A percentile compares a stretch with the other conserved stretches of the same genome.
phyloP scores from a whole-genome alignment of 2,329 filamentous ascomycete species.

The Aspergillus calidoustus region DNA sequence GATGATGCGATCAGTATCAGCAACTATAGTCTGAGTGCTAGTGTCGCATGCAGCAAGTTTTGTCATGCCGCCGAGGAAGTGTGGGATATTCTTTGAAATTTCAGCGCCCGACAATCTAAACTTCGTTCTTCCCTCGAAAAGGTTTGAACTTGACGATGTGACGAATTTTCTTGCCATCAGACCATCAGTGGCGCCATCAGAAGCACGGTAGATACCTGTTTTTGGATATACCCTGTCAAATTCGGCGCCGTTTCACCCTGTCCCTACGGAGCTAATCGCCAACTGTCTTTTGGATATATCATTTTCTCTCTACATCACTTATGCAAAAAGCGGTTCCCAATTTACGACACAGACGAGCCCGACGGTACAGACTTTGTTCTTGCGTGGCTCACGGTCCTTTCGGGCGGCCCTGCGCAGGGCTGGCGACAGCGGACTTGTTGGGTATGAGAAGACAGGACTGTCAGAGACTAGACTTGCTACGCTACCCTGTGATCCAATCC shows the following conservation, averaged over 20 bases:
- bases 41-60: conserved; percentile 99
- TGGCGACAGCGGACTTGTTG: conserved; percentile 1
- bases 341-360: background rate
- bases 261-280: conserved; percentile 7
- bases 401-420: conserved; percentile 8
- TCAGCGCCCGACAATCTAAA: background rate
- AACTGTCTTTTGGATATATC: conserved; percentile 20
- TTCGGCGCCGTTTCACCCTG: conserved; percentile 11
- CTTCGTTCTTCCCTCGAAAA: conserved; percentile 14
- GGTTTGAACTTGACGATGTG: conserved; percentile 31
- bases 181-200: conserved; percentile 22
- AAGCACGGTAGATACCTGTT: conserved; percentile 16
- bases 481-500: background rate
- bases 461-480: background rate
- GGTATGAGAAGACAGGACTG: background rate
- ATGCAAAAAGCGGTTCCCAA: conserved; percentile 6
- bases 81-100: conserved; percentile 82
- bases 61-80: conserved; percentile 97
- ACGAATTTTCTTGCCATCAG: conserved; percentile 34
- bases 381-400: background rate
- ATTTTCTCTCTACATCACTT: conserved; percentile 18
- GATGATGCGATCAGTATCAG: conserved; percentile 98
- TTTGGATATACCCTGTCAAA: conserved; percentile 10
- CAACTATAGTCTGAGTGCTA: conserved; percentile 95
- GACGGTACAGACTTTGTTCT: conserved; percentile 11